These are phyloP conservation scores for Ceriops zippeliana DNA, from an alignment of 345 rosid genomes.

Conservation along the genomic window DNA sequence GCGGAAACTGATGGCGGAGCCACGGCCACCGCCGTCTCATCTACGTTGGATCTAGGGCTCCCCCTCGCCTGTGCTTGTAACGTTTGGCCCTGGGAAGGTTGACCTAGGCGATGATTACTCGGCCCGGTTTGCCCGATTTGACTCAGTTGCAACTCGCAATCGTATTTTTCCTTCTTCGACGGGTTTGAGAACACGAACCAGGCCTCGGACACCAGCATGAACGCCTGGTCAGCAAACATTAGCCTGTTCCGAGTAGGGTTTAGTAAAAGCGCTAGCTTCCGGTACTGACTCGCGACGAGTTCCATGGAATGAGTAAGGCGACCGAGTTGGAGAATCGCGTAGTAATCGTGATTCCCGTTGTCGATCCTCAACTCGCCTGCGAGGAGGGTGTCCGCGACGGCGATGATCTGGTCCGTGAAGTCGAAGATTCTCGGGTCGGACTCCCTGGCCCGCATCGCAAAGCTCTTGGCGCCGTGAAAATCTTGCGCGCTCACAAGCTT, in stretches of 20 bases:
- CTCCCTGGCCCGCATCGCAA: conserved; percentile 80
- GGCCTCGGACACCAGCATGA: conserved; percentile 67
- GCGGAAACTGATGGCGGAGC: background rate
- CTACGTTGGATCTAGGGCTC: background rate
- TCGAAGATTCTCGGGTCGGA: conserved; percentile 57
- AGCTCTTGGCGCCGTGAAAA: conserved; percentile 66
- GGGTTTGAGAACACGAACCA: conserved; percentile 78
- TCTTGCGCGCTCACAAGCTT: conserved; percentile 75
- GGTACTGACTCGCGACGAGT: conserved; percentile 74
- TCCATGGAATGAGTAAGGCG: conserved; percentile 59
- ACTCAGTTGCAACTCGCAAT: conserved; percentile 60
- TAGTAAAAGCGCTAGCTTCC: conserved; percentile 66
- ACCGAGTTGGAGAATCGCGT: conserved; percentile 72
- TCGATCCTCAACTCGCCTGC: conserved; percentile 49
- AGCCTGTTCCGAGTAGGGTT: conserved; percentile 61
- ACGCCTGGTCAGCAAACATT: conserved; percentile 74
- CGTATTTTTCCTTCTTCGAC: conserved; percentile 61
- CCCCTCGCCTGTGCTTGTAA: background rate
- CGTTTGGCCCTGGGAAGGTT: background rate
- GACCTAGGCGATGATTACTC: background rate
- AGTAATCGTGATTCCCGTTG: conserved; percentile 51
- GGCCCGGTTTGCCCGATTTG: conserved; percentile 39
- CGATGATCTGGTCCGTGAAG: conserved; percentile 61
- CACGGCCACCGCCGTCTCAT: background rate
- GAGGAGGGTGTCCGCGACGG: conserved; percentile 75